Base-by-base conservation (phyloP, 306 rosid genomes). In the Begonia loranthoides region DNA sequence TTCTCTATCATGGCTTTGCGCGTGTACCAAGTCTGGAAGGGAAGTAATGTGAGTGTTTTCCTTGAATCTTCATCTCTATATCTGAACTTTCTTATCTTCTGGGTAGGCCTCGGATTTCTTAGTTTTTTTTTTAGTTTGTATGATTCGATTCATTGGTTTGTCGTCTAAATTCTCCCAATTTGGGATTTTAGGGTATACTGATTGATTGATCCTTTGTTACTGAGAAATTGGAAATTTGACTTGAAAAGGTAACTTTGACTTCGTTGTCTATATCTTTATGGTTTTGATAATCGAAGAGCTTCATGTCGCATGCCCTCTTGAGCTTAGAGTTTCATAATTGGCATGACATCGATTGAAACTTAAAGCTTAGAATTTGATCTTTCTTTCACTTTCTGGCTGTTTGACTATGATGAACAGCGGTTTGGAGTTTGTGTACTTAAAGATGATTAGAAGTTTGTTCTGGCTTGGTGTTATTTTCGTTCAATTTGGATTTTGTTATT, bases 11-110 rank as follows among this genome's bases (percentile, higher is more conserved):
- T 88, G 95, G 93, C 93, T 12, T 79, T 73, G 87, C 97, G 93
- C 81, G 93, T 84, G 49, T 79, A 77, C 71, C 80, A 88, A 81
- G 87, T 67, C 64, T 88, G 97, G 95, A 81, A 77, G 79, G 95
- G 95, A 70, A 79, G 84, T 71, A 88, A 88, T 71, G 97, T 88
- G 72, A 79, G 87, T 45, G 59, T 33, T 2, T 13, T 13, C 57
- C 40, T 63, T 36, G 45, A 16, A 58, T 47, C 38, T 10, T 5
- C 10, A 38, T 46, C 0, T 55, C 44, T 68, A 44, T 12, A 28
- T 28, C 22, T 1, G 22, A 19, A 19, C 22, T 19, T 19, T 19
- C 22, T 19, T 19, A 19, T 55, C 46, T 15, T 59, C 15, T 50
- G 40, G 21, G 67, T 55, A 5, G 12, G 15, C 54, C 66, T 9